Conservation (phyloP, 805 yeast genomes). For the Ogataea degrootiae region DNA sequence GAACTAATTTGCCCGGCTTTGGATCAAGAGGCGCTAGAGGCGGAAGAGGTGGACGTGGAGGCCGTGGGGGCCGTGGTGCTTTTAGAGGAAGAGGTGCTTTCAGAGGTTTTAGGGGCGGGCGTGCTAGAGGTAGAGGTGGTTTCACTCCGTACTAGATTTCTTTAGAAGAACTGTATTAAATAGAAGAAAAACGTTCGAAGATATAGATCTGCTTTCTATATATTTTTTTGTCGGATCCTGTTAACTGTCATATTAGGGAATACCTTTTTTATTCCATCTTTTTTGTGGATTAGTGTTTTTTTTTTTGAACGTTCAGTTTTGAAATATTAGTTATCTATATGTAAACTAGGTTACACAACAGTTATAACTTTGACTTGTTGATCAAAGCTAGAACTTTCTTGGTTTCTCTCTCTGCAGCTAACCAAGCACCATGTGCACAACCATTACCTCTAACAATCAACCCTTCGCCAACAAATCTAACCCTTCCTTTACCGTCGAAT, state of each 20-base stretch:
- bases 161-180: background rate
- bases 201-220: background rate
- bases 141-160: constrained; percentile 27
- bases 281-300: background rate
- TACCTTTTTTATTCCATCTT: background rate
- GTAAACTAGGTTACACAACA: background rate
- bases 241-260: background rate
- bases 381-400: constrained; percentile 17
- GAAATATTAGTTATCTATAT: background rate
- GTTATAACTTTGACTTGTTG: constrained; percentile 21
- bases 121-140: constrained; percentile 30
- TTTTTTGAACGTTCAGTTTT: background rate
- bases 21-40: constrained; percentile 46
- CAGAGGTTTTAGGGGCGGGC: constrained; percentile 23
- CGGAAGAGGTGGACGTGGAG: constrained; percentile 29
- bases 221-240: background rate
- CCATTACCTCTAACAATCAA: constrained; percentile 48
- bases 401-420: constrained; percentile 47
- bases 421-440: constrained; percentile 57
- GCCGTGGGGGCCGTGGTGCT: constrained; percentile 23
- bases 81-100: constrained; percentile 16
- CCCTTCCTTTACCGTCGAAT: constrained; percentile 31
- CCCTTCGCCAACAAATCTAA: constrained; percentile 58
- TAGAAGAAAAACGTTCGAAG: too few relatives aligned
- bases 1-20: constrained; percentile 79